Conservation (phyloP, 176 grass and related monocot genomes). For the Typha latifolia region DNA sequence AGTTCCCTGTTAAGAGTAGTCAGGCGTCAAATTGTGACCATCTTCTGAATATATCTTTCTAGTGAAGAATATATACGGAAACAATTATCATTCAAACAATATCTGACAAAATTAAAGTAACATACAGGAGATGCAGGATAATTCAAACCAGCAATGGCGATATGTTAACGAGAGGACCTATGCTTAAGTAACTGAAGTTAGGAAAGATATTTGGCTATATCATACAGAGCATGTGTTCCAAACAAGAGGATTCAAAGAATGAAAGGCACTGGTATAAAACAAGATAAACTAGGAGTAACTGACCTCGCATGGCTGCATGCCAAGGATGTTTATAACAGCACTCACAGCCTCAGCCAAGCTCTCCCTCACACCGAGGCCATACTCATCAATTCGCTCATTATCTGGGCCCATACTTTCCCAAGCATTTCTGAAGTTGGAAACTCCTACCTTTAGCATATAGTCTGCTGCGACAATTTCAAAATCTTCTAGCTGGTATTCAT, state of each 20-base stretch:
- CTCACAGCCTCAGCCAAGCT: conserved; percentile 74
- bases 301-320: conserved; percentile 97
- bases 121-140: too few species aligned
- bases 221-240: too few species aligned
- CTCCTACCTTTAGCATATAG: conserved; percentile 87
- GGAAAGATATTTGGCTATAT: too few species aligned
- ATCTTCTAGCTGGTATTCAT: conserved; percentile 96
- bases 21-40: neutral
- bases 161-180: neutral
- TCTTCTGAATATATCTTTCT: too few species aligned
- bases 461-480: conserved; percentile 78
- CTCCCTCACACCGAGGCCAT: conserved; percentile 84
- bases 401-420: conserved; percentile 93
- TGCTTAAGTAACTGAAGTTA: neutral
- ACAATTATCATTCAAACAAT: too few species aligned
- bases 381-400: conserved; percentile 74
- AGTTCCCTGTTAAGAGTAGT: conserved; percentile 51
- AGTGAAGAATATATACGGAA: too few species aligned
- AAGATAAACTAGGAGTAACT: conserved; percentile 3
- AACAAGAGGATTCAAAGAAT: too few species aligned
- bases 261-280: neutral
- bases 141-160: too few species aligned
- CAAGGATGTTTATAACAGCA: conserved; percentile 81
- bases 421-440: conserved; percentile 93
- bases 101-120: too few species aligned